Conservation (phyloP, 2,329 filamentous ascomycete genomes). For the Tolypocladium cylindrosporum region DNA sequence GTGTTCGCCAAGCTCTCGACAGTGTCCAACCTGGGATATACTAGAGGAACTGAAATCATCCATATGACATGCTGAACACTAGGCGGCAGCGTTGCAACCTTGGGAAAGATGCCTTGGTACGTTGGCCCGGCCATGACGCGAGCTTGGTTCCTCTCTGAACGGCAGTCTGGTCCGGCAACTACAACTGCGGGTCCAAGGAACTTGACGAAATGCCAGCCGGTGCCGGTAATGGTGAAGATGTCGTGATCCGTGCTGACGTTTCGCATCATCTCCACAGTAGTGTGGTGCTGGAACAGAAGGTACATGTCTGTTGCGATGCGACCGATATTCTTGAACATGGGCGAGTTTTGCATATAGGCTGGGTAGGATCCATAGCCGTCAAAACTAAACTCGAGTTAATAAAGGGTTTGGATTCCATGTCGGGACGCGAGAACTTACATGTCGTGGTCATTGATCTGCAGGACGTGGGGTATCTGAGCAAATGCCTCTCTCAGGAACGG, state of each 20-base stretch:
- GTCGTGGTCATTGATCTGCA: constrained; percentile 93
- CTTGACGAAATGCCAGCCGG: constrained; percentile 97
- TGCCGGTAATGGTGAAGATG: constrained; percentile 93
- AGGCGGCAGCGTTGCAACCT: constrained; percentile 79
- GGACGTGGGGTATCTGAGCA: constrained; percentile 89
- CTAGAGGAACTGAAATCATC: constrained; percentile 84
- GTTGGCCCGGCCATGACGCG: constrained; percentile 94
- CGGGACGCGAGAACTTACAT: constrained; percentile 56
- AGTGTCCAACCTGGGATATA: constrained; percentile 85
- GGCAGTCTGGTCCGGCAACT: constrained; percentile 81
- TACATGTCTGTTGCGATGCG: constrained; percentile 96
- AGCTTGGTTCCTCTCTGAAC: constrained; percentile 80
- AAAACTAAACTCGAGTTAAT: constrained; percentile 47
- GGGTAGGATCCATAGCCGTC: constrained; percentile 96
- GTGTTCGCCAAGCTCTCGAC: constrained; percentile 88
- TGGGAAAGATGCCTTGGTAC: constrained; percentile 95
- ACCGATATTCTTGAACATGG: constrained; percentile 97
- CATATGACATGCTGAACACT: constrained; percentile 95
- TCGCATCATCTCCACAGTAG: constrained; percentile 83
- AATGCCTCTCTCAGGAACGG: constrained; percentile 90
- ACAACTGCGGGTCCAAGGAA: constrained; percentile 86
- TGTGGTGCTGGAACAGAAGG: constrained; percentile 95
- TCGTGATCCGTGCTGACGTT: constrained; percentile 83
- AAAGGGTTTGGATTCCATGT: background rate
- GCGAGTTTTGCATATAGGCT: constrained; percentile 94